Base-by-base conservation (phyloP, 108 stramenopile genomes). In the Phaeodactylum tricornutum region DNA sequence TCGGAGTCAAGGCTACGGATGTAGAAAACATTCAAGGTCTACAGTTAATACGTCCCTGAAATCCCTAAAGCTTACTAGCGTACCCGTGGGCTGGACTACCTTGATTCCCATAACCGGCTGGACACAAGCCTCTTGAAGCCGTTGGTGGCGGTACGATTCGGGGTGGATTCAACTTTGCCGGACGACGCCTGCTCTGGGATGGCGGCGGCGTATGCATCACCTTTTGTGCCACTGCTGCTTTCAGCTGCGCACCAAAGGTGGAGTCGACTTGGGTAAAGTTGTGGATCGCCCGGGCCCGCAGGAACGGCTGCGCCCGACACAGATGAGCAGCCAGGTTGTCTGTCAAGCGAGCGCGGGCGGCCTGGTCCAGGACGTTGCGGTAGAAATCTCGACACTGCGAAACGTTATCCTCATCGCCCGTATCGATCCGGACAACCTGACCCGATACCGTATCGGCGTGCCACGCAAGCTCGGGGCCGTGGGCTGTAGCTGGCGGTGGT, bases 391-490 rank as follows among this genome's bases (percentile, higher is more conserved):
- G 47, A 34, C 50, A 45, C 64, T 81, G 79, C 11, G 51, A 27
- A 39, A 66, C 77, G 66, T 75, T 74, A 57, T 81, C 79, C 22
- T 74, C 69, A 36, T 74, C 71, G 3, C 64, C 73, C 28, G 72
- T 68, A 15, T 76, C 69, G 42, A 56, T 47, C 24, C 79, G 71
- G 9, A 39, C 55, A 3, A 72, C 75, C 23, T 76, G 68, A 8
- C 75, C 79, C 17, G 61, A 42, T 15, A 56, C 37, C 14, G 17
- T 7, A 24, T 37, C 35, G 1, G 36, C 36, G 17, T 52, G 34
- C 39, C 39, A 41, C 20, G 61, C 42, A n/a, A 50, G 24, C 2
- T 3, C 11, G 8, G 36, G 21, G 2, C 31, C 20, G 31, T 32
- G 30, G 35, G 15, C 40, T 3, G n/a, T 37, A 17, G 32, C 24